Evolutionary conservation across 1,139 yeast genomes (phyloP), one percentile per base, ranked within the genome.

Genomic region (Neolecta irregularis): DNA sequence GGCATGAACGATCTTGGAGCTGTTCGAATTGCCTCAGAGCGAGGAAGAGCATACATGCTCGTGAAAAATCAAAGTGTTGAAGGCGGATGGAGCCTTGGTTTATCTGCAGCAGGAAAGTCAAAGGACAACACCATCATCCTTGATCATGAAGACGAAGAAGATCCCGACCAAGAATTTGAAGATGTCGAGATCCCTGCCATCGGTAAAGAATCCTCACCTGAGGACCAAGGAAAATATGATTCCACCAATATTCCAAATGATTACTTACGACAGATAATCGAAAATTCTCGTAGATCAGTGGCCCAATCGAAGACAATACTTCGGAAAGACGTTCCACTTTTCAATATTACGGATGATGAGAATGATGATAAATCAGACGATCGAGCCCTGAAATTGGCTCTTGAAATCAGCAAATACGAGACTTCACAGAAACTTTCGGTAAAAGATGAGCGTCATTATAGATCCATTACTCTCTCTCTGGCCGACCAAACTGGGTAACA

Each of bases 21-120:
- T 11, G 39, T 53, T 13, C 62, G 96, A 42, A 69, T 88, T n/a
- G 83, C 94, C 0, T 80, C 95, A 28, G 93, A 81, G 45, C 72
- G 69, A 44, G 81, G 77, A 42, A 63, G 74, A 40, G 75, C 75
- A 44, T 91, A 91, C 49, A 69, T 77, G 30, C 63, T 91, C 38
- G 67, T 76, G 22, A 70, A 77, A 45, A 78, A 76, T 32, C 41
- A 41, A 6, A 34, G 26, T 11, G 40, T 22, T 16, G 80, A 74
- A 6, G 75, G 73, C 45, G 98, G 98, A 0, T 88, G 92, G 85
- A 72, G 91, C 0, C 57, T 91, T 29, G 72, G 91, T 0, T 60
- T 88, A 33, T 40, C 35, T 22, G 40, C 23, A 34, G 29, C 13
- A 12, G 31, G n/a, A n/a, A 15, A 7, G 8, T 13, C 6, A 12